Evolutionary conservation across 2,329 filamentous ascomycete species (phyloP).

Genomic region (Pyrenophora seminiperda): DNA sequence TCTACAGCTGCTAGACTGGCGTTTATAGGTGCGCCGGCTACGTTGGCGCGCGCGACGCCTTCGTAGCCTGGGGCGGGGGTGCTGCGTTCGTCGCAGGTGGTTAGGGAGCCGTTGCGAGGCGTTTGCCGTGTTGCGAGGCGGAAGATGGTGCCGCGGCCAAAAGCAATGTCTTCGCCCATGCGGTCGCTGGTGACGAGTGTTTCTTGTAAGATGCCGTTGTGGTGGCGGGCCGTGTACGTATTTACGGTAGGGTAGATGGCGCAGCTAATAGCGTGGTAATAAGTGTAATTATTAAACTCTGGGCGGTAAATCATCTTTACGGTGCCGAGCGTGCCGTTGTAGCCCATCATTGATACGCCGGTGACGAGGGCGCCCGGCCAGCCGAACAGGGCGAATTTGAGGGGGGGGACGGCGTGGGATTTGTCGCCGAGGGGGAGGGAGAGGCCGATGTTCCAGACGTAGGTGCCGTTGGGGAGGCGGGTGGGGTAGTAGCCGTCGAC

Average conservation of each 20-base stretch:
- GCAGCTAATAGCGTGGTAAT: slow-evolving; percentile 4
- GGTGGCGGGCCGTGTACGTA: slow-evolving; percentile 7
- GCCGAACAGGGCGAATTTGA: background rate
- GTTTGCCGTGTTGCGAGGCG: background rate
- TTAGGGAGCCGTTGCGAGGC: background rate
- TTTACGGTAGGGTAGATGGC: slow-evolving; percentile 8
- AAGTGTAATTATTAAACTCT: background rate
- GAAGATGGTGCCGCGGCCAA: background rate
- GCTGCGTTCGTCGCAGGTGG: background rate
- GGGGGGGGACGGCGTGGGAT: background rate
- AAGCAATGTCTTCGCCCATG: slow-evolving; percentile 1
- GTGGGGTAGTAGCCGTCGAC: background rate
- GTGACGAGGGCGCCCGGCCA: slow-evolving; percentile 2
- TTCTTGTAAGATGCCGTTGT: slow-evolving; percentile 4
- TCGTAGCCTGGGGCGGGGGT: background rate
- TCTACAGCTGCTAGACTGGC: background rate
- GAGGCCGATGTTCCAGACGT: slow-evolving; percentile 1
- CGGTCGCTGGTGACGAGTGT: slow-evolving; percentile 1
- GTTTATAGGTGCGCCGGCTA: slow-evolving; percentile 1
- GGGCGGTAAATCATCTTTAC: background rate
- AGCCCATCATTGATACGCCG: background rate
- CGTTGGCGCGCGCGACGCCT: background rate
- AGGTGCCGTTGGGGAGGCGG: background rate
- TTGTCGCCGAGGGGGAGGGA: background rate
- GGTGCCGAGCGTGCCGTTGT: background rate